These are phyloP conservation scores for Monosporozyma siamensis DNA, from an alignment of 805 yeast species.

Conservation along the genomic window DNA sequence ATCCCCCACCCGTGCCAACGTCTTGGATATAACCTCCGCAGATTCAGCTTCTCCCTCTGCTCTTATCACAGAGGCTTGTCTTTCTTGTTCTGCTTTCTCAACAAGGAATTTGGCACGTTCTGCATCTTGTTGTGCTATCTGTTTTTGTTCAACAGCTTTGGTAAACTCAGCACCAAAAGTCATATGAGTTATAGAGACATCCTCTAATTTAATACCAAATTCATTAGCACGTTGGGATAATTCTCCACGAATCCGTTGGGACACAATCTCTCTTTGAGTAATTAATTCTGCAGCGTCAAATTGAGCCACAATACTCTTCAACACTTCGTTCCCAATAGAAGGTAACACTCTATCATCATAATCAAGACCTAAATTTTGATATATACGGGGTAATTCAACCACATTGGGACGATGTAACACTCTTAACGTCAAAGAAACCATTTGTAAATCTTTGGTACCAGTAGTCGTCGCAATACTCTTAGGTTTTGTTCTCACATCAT, in stretches of 20 bases:
- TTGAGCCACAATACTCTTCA: constrained; percentile 85
- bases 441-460: constrained; percentile 95
- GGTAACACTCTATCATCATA: constrained; percentile 93
- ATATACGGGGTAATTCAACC: constrained; percentile 66
- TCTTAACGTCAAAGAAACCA: constrained; percentile 85
- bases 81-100: constrained; percentile 94
- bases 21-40: constrained; percentile 89
- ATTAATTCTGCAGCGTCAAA: constrained; percentile 94
- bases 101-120: constrained; percentile 91
- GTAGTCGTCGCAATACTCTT: constrained; percentile 89
- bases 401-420: constrained; percentile 94
- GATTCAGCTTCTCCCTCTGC: constrained; percentile 99
- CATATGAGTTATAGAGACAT: constrained; percentile 95
- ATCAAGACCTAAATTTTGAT: constrained; percentile 85
- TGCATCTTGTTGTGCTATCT: constrained; percentile 98
- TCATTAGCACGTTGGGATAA: constrained; percentile 74
- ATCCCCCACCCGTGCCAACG: constrained; percentile 89
- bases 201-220: constrained; percentile 86
- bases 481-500: constrained; percentile 92
- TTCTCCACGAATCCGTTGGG: constrained; percentile 81
- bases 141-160: constrained; percentile 96
- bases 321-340: constrained; percentile 84
- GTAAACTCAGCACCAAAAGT: constrained; percentile 95
- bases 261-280: constrained; percentile 92
- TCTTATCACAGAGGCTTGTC: constrained; percentile 87